Evolutionary conservation across 2,329 filamentous ascomycete genomes (phyloP), one percentile per base, ranked within the genome.

Genomic region (Penicillium sp.): DNA sequence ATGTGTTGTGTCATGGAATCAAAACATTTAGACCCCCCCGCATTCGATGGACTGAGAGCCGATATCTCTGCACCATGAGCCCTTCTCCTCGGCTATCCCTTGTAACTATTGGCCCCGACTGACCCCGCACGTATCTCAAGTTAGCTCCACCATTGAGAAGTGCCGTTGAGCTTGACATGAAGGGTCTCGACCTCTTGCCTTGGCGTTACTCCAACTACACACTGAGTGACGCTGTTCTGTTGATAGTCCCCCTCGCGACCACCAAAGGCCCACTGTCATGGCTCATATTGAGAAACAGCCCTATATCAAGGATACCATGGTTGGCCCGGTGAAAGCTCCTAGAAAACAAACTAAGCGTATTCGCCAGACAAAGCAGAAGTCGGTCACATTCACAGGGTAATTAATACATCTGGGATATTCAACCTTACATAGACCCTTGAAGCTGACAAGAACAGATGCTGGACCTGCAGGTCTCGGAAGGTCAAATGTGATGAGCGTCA

Each of bases 391-490:
- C 33, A 56, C 54, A n/a, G 47, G 47, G 47, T 50, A 50, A 38
- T 4, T 6, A 15, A 33, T 33, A 3, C 17, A 25, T 5, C n/a
- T 19, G n/a, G 6, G 19, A 38, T 17, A 38, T 38, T 10, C 1
- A 25, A 49, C 1, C 6, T 13, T 17, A 3, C 3, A 46, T 5
- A 13, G 5, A 46, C 6, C 3, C 2, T 46, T 8, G 10, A 12
- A 25, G 23, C 47, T 50, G 21, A 50, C 33, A 23, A 7, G 4
- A 33, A 17, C 27, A 61, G 59, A 8, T 61, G 59, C n/a, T 61
- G 59, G 59, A 61, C 59, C 7, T 61, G 59, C 49, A 51, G 59
- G 38, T 43, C 52, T 27, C 56, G 59, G 5, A 61, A 61, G 40
- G 43, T 56, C 9, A 61, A 61, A 50, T 61, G 59, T 29, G 59